Evolutionary conservation across 129 eudicot genomes (phyloP).

Genomic region (Lonicera japonica): DNA sequence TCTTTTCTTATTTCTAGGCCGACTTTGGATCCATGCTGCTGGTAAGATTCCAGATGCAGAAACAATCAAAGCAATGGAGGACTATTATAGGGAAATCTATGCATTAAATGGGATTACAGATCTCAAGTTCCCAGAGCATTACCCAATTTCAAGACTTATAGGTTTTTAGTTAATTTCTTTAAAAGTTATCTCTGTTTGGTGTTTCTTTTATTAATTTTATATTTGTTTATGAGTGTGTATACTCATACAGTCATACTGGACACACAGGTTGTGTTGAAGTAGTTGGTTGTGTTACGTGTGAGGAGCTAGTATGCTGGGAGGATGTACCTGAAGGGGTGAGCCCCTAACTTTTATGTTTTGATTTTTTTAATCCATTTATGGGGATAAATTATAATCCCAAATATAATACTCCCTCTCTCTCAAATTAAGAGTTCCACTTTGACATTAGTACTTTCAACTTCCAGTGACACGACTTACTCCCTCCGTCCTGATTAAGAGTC

Average conservation of each 20-base stretch:
- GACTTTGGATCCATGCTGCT: constrained; percentile 99
- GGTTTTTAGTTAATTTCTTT: constrained; percentile 28
- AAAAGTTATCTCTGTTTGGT: neutral
- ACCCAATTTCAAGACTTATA: constrained; percentile 80
- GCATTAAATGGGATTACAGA: constrained; percentile 77
- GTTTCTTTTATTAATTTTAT: neutral
- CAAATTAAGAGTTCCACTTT: no score
- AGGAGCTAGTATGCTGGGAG: constrained; percentile 78
- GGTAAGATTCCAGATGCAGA: constrained; percentile 77
- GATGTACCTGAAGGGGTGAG: constrained; percentile 81
- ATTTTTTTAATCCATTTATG: no score
- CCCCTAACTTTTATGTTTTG: neutral
- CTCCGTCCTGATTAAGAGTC: no score
- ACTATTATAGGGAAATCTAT: constrained; percentile 78
- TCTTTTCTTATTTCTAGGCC: constrained; percentile 45
- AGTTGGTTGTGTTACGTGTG: constrained; percentile 75
- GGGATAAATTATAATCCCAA: no score
- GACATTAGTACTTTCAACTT: no score
- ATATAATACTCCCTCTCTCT: no score
- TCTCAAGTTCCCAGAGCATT: constrained; percentile 81
- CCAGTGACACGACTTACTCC: no score
- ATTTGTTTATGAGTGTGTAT: neutral
- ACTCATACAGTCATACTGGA: no score
- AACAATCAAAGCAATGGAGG: constrained; percentile 96
- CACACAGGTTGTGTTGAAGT: constrained; percentile 93